A percentile compares a stretch with the other conserved stretches of the same genome.
phyloP scores from a whole-genome alignment of 2,329 filamentous ascomycete species.

The Septoria linicola region DNA sequence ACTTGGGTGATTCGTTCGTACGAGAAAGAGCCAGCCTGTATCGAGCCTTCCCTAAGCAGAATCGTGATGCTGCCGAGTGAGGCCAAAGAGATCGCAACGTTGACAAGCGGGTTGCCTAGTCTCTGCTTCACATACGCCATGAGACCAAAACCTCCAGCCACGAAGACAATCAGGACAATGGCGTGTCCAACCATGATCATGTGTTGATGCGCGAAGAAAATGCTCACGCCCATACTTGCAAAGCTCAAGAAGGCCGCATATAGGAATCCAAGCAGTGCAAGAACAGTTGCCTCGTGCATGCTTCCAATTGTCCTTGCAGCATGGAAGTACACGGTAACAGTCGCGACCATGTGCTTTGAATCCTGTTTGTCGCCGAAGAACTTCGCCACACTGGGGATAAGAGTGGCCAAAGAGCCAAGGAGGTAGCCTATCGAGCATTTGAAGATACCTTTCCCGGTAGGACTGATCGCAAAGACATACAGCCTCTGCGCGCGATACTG shows the following conservation, averaged over 20 bases:
- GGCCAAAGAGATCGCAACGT: slow-evolving; percentile 71
- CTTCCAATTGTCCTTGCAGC: slow-evolving; percentile 81
- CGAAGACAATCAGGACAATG: slow-evolving; percentile 77
- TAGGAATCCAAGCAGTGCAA: slow-evolving; percentile 73
- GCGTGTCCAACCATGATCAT: slow-evolving; percentile 71
- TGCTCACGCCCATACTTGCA: slow-evolving; percentile 83
- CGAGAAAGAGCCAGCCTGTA: slow-evolving; percentile 78
- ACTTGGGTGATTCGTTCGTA: slow-evolving; percentile 79
- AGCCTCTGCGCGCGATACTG: slow-evolving; percentile 14
- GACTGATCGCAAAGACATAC: slow-evolving; percentile 49
- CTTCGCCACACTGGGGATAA: slow-evolving; percentile 69
- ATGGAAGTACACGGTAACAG: slow-evolving; percentile 92
- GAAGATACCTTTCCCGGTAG: slow-evolving; percentile 74
- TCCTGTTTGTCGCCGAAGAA: slow-evolving; percentile 74
- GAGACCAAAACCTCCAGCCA: slow-evolving; percentile 81
- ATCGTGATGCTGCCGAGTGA: slow-evolving; percentile 87
- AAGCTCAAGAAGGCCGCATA: slow-evolving; percentile 76
- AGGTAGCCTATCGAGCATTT: slow-evolving; percentile 92
- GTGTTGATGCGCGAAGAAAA: slow-evolving; percentile 69
- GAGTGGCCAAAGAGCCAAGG: slow-evolving; percentile 81
- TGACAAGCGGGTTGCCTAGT: slow-evolving; percentile 42
- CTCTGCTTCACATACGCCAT: slow-evolving; percentile 55
- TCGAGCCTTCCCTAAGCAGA: slow-evolving; percentile 84
- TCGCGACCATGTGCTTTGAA: slow-evolving; percentile 91
- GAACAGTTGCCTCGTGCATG: slow-evolving; percentile 80